These are phyloP conservation scores for Phtheirospermum japonicum DNA, from an alignment of 257 asterid species.

Conservation along the genomic window DNA sequence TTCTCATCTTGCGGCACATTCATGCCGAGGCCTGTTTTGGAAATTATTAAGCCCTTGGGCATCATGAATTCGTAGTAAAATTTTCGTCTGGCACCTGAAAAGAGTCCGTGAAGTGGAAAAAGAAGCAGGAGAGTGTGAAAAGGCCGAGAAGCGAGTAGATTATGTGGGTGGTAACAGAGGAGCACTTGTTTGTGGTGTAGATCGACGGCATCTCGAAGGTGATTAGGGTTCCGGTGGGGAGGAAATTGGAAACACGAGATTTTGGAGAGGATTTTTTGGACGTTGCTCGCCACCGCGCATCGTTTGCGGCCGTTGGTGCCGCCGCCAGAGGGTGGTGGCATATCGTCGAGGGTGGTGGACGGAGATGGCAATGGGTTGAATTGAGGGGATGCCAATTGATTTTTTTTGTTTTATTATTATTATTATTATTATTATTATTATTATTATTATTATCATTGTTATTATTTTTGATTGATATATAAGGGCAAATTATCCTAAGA, in stretches of 20 bases:
- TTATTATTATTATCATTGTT: too few species aligned
- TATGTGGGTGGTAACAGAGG: conserved; percentile 62
- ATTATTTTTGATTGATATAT: too few species aligned
- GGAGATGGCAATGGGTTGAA: too few species aligned
- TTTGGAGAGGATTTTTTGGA: conserved; percentile 84
- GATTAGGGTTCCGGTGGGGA: conserved; percentile 91
- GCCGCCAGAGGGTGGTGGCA: too few species aligned
- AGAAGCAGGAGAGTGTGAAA: conserved; percentile 79
- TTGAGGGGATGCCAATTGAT: too few species aligned
- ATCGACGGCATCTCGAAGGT: conserved; percentile 92
- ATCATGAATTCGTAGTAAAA: conserved; percentile 81
- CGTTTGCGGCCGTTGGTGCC: too few species aligned
- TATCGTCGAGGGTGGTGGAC: too few species aligned
- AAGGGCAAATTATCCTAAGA: too few species aligned
- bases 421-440: too few species aligned
- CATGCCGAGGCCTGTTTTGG: conserved; percentile 64
- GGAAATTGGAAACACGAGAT: conserved; percentile 79
- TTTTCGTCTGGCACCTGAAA: conserved; percentile 73
- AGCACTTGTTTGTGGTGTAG: conserved; percentile 61
- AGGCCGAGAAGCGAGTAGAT: conserved; percentile 53
- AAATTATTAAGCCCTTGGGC: conserved; percentile 63
- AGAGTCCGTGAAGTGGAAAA: conserved; percentile 95
- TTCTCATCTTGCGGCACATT: conserved; percentile 68
- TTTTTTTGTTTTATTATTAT: too few species aligned
- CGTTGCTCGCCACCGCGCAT: conserved; percentile 62